Evolutionary conservation across 2,329 filamentous ascomycete genomes (phyloP), one percentile per base, ranked within the genome.

Genomic region (Colletotrichum endophyticum): DNA sequence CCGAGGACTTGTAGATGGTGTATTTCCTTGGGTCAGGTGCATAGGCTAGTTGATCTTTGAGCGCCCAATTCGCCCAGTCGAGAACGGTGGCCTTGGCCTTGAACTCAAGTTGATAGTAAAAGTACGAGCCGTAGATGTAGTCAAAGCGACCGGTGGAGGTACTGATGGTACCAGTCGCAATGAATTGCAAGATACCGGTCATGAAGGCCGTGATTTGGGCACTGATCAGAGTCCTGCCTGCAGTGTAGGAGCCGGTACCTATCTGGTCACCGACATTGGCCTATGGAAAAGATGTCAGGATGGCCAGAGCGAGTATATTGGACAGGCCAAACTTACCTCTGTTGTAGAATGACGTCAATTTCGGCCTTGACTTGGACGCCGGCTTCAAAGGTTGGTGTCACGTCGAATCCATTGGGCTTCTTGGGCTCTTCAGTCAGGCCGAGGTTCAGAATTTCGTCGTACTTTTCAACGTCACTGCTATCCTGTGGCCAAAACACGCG

Each of bases 191-290:
- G 11, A 44, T 39, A 9, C 49, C 64, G 15, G 28, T 68, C 22
- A 73, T 39, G 49, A 62, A 62, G 32, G 49, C 71, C 28, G 71
- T 73, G 8, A 73, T 32, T 13, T 57, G 30, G 7, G 71, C 71
- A 25, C 53, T n/a, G 25, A 73, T 62, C 25, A 73, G 49, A 15
- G 27, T 68, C 30, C 44, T 36, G 16, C 71, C 64, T 0, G 59
- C 59, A 19, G 59, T 63, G 16, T 32, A 32, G n/a, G 59, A 63
- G 59, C 59, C 27, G 59, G 2, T 2, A 6, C 75, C 75, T 8
- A 77, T 49, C 22, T 66, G 70, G 62, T 69, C 36, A 27, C 75
- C 75, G 15, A 77, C 30, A 34, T 77, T 74, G 8, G 67, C 62
- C 67, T 77, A 0, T 66, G 19, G 30, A 66, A 25, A 19, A n/a